phyloP scores from a whole-genome alignment of 805 yeast genomes.

The Candida khao-thaluensis region DNA sequence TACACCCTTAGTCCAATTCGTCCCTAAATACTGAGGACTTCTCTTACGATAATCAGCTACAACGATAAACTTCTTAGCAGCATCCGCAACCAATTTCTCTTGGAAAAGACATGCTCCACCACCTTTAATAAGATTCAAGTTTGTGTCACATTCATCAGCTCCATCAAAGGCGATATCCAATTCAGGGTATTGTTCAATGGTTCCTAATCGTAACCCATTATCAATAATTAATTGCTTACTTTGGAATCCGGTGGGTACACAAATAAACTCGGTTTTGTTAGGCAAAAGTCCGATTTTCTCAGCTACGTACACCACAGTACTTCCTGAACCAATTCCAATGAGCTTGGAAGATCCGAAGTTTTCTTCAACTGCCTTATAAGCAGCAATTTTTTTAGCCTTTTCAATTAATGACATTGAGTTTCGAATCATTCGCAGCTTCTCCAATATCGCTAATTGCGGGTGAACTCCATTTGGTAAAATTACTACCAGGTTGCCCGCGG shows the following conservation, averaged over 20 bases:
- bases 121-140: slow-evolving; percentile 87
- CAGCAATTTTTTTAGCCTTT: slow-evolving; percentile 85
- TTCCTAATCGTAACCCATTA: slow-evolving; percentile 75
- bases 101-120: slow-evolving; percentile 98
- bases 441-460: no score
- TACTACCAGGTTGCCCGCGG: no score
- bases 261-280: slow-evolving; percentile 57
- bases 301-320: slow-evolving; percentile 96
- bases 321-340: slow-evolving; percentile 94
- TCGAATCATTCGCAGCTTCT: no score
- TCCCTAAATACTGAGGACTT: slow-evolving; percentile 66
- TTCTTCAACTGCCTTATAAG: slow-evolving; percentile 89
- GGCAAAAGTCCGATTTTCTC: slow-evolving; percentile 79
- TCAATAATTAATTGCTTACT: slow-evolving; percentile 80
- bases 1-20: slow-evolving; percentile 83
- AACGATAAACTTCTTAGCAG: slow-evolving; percentile 71
- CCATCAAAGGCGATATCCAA: slow-evolving; percentile 97
- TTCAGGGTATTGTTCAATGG: slow-evolving; percentile 77
- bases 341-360: slow-evolving; percentile 67
- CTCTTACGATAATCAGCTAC: slow-evolving; percentile 93
- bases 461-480: no score
- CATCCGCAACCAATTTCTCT: slow-evolving; percentile 88
- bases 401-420: slow-evolving; percentile 48
- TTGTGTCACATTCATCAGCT: slow-evolving; percentile 89
- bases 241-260: slow-evolving; percentile 97